Conservation (phyloP, 495 filamentous ascomycete species). For the Xylaria curta region DNA sequence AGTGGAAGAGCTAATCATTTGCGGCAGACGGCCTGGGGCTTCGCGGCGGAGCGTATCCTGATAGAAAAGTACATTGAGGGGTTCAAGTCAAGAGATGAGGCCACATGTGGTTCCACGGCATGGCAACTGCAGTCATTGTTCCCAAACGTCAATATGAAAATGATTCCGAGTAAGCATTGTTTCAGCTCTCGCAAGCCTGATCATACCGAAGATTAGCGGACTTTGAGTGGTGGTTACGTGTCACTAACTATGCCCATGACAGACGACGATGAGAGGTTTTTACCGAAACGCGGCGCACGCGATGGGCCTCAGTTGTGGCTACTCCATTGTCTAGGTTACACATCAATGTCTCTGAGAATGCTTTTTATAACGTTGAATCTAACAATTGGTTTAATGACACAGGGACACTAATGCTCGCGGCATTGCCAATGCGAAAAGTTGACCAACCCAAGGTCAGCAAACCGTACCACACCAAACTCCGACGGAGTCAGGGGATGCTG, state of each 20-base stretch:
- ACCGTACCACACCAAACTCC: neutral
- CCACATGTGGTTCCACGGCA: neutral
- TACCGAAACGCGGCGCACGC: neutral
- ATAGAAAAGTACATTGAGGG: neutral
- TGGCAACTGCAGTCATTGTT: neutral
- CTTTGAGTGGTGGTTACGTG: neutral
- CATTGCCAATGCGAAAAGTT: neutral
- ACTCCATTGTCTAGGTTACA: constrained; percentile 1
- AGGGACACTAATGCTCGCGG: neutral
- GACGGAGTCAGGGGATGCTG: neutral
- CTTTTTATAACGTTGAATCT: neutral
- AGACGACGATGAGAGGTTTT: neutral
- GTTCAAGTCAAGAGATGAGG: neutral
- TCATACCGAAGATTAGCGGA: neutral
- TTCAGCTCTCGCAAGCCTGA: neutral
- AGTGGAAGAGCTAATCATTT: neutral
- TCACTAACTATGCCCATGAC: neutral
- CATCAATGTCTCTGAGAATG: neutral
- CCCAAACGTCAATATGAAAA: neutral
- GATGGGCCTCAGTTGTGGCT: neutral
- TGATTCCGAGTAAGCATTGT: neutral
- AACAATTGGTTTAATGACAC: neutral
- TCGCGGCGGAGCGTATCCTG: neutral
- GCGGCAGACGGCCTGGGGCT: neutral
- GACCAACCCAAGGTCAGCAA: neutral